Evolutionary conservation across 805 yeast genomes (phyloP).

Genomic region (Candida endomychidarum): DNA sequence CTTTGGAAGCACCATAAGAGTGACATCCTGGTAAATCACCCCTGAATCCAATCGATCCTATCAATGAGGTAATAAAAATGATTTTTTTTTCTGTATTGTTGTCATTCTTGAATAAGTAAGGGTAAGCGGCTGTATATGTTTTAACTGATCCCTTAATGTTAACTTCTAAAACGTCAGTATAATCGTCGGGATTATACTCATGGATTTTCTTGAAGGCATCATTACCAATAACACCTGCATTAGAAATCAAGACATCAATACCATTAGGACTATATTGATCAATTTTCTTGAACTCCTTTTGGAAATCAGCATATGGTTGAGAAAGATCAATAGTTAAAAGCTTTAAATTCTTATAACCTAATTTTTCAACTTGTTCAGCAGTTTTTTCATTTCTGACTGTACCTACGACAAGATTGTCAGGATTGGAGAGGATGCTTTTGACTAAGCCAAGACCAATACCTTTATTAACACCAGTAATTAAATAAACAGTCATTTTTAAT

Average conservation of each 20-base stretch:
- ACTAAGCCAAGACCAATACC: conserved; percentile 10
- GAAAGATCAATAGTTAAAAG: conserved; percentile 5
- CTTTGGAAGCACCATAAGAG: conserved; percentile 38
- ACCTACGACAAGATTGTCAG: conserved; percentile 9
- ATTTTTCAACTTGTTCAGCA: conserved; percentile 8
- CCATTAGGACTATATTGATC: conserved; percentile 24
- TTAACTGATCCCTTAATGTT: conserved; percentile 12
- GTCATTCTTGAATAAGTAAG: conserved; percentile 21
- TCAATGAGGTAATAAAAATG: conserved; percentile 24
- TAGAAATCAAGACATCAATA: conserved; percentile 24
- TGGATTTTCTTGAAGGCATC: not conserved
- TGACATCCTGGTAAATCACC: conserved; percentile 1
- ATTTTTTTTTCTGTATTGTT: conserved; percentile 19
- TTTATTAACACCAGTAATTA: conserved; percentile 12
- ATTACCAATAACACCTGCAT: conserved; percentile 5
- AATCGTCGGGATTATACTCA: conserved; percentile 10
- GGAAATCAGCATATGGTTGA: conserved; percentile 7
- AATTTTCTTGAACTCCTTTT: conserved; percentile 12
- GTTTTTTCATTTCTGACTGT: conserved; percentile 10
- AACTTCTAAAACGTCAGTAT: conserved; percentile 8
- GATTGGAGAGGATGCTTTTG: not conserved
- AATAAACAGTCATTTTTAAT: conserved; percentile 12
- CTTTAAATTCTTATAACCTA: conserved; percentile 2
- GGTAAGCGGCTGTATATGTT: conserved; percentile 25
- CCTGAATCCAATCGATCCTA: conserved; percentile 8